Base-by-base conservation (phyloP, 2,329 filamentous ascomycete species). In the Fusarium clavum region DNA sequence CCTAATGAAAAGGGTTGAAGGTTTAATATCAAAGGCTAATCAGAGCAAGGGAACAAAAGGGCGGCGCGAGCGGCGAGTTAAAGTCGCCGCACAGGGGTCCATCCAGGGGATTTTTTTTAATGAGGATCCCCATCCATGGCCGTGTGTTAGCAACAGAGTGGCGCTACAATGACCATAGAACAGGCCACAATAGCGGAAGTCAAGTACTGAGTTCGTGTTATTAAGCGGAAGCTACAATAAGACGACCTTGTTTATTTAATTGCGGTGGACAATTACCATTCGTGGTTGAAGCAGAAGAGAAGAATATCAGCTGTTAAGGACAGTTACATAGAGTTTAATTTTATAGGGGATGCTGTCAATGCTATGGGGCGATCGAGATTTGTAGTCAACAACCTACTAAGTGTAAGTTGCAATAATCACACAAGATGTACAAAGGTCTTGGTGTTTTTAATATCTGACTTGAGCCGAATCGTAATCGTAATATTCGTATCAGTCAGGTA, bases 61-160 rank as follows among this genome's bases (percentile, higher is more conserved):
- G 70, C 66, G 70, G 66, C 60, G 54, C 64, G 55, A 57, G 61
- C 54, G 60, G 55, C 61, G 49, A 53, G 48, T 43, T 47, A 67
- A 51, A 64, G 54, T 56, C 60, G 64, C 63, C 46, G 62, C 61
- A 61, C 73, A 76, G 72, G 74, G 73, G 69, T 75, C 64, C 55
- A 58, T 75, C 61, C 61, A 58, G 67, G 63, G 61, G 56, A 62
- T 73, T 59, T 76, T 69, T 76, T 74, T 71, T 73, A 76, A 76
- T 75, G 75, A 75, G 73, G 73, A 76, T 76, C 75, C 72, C 64
- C 71, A 66, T 76, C 63, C 18, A n/a, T n/a, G 34, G 34, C 55
- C 32, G 69, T 73, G 71, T 73, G 69, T 73, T 72, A 73, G 61
- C 52, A 63, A 64, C 51, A 41, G 65, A 51, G 74, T 76, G 74